phyloP scores from a whole-genome alignment of 1,139 yeast species.

The Yamadazyma mexicana region DNA sequence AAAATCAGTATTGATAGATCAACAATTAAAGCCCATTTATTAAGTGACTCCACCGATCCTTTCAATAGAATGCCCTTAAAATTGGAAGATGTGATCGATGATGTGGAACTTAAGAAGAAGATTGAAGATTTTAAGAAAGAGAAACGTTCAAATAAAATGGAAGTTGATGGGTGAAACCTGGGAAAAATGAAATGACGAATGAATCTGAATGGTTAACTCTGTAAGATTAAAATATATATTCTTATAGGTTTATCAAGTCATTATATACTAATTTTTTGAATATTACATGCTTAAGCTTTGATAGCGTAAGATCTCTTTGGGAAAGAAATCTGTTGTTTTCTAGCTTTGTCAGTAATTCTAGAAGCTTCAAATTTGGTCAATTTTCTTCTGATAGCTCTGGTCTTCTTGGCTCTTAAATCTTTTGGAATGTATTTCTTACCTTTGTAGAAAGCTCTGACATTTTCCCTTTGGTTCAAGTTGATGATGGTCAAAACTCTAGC shows the following conservation, averaged over 20 bases:
- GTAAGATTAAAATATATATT: conserved; percentile 11
- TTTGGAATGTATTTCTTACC: conserved; percentile 98
- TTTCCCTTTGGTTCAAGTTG: conserved; percentile 95
- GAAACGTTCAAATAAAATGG: conserved; percentile 22
- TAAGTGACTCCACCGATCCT: conserved; percentile 96
- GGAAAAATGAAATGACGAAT: not conserved
- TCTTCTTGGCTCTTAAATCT: conserved; percentile 99
- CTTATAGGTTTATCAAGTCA: conserved; percentile 7
- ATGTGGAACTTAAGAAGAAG: conserved; percentile 60
- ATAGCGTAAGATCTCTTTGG: conserved; percentile 98
- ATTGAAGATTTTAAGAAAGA: conserved; percentile 58
- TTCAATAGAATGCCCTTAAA: conserved; percentile 90
- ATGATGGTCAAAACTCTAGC: conserved; percentile 97
- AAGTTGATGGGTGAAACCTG: conserved; percentile 7
- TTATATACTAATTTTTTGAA: conserved; percentile 11
- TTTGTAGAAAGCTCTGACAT: conserved; percentile 92
- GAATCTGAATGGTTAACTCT: not conserved
- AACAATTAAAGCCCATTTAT: conserved; percentile 88
- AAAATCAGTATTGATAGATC: conserved; percentile 82
- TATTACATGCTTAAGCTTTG: conserved; percentile 72
- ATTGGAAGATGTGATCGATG: conserved; percentile 82
- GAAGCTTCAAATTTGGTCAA: conserved; percentile 85
- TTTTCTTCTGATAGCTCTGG: conserved; percentile 99
- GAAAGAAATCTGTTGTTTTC: conserved; percentile 92
- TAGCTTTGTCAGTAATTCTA: conserved; percentile 82